phyloP scores from a whole-genome alignment of 2,329 filamentous ascomycete species.

The Beauveria sp. region DNA sequence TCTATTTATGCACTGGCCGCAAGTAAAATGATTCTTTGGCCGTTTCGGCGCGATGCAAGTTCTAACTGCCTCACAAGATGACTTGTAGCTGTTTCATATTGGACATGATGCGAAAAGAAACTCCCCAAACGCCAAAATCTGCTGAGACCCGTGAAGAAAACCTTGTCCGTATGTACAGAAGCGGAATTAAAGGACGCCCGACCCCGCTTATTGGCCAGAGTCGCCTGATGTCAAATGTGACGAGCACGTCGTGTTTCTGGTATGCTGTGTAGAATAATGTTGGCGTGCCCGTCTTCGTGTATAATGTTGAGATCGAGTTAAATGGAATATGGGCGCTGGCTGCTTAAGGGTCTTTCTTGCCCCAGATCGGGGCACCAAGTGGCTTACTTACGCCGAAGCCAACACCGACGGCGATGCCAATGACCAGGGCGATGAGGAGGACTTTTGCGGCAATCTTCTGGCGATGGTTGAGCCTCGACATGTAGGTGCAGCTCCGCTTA shows the following conservation, averaged over 20 bases:
- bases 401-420: conserved; percentile 47
- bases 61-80: conserved; percentile 9
- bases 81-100: conserved; percentile 9
- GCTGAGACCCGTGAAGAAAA: conserved; percentile 1
- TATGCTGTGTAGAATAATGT: not conserved
- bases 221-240: not conserved
- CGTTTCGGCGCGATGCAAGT: not conserved
- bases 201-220: conserved; percentile 7
- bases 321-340: not conserved
- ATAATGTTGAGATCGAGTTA: conserved; percentile 1
- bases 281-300: not conserved
- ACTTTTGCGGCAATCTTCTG: conserved; percentile 48
- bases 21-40: not conserved
- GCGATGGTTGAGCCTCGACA: conserved; percentile 45
- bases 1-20: conserved; percentile 10
- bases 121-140: conserved; percentile 22
- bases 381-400: conserved; percentile 56
- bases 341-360: conserved; percentile 23
- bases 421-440: conserved; percentile 41
- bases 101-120: conserved; percentile 14
- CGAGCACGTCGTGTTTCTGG: not conserved
- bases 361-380: conserved; percentile 52
- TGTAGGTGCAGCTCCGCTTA: conserved; percentile 42
- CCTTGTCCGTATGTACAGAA: conserved; percentile 8
- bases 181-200: conserved; percentile 6